Evolutionary conservation across 2,329 filamentous ascomycete genomes (phyloP), one percentile per base, ranked within the genome.

Genomic region (Aspergillus pseudoterreus): DNA sequence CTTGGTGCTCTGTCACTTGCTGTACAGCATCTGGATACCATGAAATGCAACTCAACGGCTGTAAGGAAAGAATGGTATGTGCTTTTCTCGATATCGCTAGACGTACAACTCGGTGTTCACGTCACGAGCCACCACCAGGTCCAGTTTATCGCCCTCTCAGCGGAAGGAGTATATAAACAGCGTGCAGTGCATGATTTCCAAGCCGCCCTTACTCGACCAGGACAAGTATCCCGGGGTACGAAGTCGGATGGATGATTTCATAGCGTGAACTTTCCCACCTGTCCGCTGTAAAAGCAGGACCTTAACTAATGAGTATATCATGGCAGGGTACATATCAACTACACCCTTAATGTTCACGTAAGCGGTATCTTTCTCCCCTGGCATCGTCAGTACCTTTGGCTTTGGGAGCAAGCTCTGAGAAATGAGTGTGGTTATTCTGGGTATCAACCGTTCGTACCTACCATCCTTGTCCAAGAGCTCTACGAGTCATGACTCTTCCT

Each of bases 401-500:
- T 51, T 19, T 56, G 48, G 47, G 54, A 56, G 36, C 12, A 38
- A 22, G 45, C 45, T 5, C 27, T 56, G 12, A 39, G 51, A 24
- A 5, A 49, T 19, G 45, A 53, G 35, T 56, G 54, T 21, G 44
- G 45, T 19, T 56, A 56, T 46, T 38, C 33, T 15, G 54, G 54
- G 22, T 43, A 32, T 19, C 41, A 46, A 24, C 48, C 48, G 48
- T 50, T 15, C 45, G 33, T 39, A 8, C 22, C 32, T 69, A 74
- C 17, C 69, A 17, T 12, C 1, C 11, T 12, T 19, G n/a, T 14
- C 32, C 4, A 3, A 35, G 0, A 19, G 17, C 17, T 19, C 17
- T 19, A 44, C 6, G 2, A 35, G 15, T 4, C 14, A 19, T 14
- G 24, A 24, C 27, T 43, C 10, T 42, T 1, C 4, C n/a, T 21